Conservation (phyloP, 2,329 filamentous ascomycete species). For the Emergomyces orientalis region DNA sequence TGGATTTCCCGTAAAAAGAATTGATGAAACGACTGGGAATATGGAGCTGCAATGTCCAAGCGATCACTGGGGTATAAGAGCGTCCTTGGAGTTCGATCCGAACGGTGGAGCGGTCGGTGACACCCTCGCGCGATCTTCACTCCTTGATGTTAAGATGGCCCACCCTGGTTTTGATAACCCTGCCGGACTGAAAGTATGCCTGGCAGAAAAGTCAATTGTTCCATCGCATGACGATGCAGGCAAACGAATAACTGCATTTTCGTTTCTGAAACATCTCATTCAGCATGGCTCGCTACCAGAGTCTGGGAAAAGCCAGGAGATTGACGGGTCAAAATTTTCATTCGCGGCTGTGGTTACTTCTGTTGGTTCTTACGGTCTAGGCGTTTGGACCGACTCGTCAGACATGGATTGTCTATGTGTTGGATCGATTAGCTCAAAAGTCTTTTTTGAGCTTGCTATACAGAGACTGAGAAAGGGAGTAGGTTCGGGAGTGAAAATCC, state of each 20-base stretch:
- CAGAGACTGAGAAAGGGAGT: conserved; percentile 46
- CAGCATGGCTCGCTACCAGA: conserved; percentile 25
- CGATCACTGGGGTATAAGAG: conserved; percentile 23
- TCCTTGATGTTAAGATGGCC: neutral
- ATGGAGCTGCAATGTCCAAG: conserved; percentile 22
- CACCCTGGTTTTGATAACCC: neutral
- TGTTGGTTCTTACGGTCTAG: conserved; percentile 58
- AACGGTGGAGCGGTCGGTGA: neutral
- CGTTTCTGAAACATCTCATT: conserved; percentile 38
- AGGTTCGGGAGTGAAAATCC: conserved; percentile 38
- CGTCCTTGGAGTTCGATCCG: conserved; percentile 8
- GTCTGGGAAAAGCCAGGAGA: conserved; percentile 17
- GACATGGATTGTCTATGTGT: conserved; percentile 60
- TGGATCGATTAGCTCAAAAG: conserved; percentile 50
- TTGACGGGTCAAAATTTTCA: conserved; percentile 20
- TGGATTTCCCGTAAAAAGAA: conserved; percentile 36
- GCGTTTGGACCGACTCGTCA: conserved; percentile 51
- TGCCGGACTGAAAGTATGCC: conserved; percentile 30
- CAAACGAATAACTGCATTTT: conserved; percentile 38
- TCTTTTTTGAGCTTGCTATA: conserved; percentile 52
- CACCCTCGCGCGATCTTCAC: neutral
- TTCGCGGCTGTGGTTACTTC: conserved; percentile 50
- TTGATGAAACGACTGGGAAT: neutral
- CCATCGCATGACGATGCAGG: conserved; percentile 40
- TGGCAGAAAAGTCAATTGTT: conserved; percentile 35